A percentile compares a stretch with the other conserved stretches of the same genome.
These are phyloP conservation scores for Lignosus rhinocerotis DNA, from an alignment of 1,284 basidiomycete genomes.

Conservation along the genomic window DNA sequence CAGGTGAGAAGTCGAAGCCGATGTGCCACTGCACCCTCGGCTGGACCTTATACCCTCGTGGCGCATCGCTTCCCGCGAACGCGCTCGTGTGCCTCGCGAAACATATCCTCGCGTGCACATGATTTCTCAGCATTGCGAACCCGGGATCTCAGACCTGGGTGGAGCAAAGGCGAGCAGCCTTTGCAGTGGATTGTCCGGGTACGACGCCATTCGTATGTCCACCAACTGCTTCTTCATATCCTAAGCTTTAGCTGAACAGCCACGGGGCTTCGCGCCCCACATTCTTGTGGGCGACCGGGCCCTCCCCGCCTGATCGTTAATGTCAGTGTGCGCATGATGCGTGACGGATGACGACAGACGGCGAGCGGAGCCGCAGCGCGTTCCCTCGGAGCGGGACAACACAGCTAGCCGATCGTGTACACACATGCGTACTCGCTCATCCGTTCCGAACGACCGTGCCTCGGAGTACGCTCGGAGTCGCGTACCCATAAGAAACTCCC, in stretches of 20 bases:
- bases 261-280: slow-evolving; percentile 9
- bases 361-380: not conserved
- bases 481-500: not conserved
- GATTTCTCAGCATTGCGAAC: not conserved
- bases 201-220: not conserved
- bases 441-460: slow-evolving; percentile 19
- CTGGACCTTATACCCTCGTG: slow-evolving; percentile 8
- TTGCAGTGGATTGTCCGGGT: not conserved
- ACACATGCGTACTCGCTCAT: not conserved
- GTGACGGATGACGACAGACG: not conserved
- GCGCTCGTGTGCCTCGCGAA: not conserved
- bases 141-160: not conserved
- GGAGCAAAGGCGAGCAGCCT: not conserved
- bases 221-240: slow-evolving; percentile 2
- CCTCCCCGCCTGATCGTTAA: not conserved
- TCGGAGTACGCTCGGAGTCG: slow-evolving; percentile 18
- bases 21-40: slow-evolving; percentile 8
- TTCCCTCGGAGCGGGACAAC: slow-evolving; percentile 16
- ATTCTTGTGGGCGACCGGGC: not conserved
- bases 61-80: not conserved
- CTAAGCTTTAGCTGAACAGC: slow-evolving; percentile 5
- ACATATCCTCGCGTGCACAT: not conserved
- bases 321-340: not conserved
- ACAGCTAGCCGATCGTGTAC: slow-evolving; percentile 3
- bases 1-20: not conserved